Base-by-base conservation (phyloP, 805 yeast species). In the Allodekkera sacchari region DNA sequence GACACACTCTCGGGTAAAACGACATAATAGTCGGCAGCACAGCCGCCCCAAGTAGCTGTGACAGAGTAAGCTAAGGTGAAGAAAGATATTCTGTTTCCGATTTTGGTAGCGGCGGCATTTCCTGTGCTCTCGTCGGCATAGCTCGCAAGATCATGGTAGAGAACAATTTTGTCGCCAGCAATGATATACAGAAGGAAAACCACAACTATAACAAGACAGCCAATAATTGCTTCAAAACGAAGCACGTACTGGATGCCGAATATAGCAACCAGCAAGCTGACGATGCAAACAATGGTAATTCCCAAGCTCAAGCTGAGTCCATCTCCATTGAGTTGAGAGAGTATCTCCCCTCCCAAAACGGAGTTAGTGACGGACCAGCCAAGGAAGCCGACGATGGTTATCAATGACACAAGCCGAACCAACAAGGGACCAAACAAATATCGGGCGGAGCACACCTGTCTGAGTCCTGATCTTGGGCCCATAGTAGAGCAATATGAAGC, bases 281-380 rank as follows among this genome's bases (percentile, higher is more conserved):
- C 52, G 2, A 72, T 55, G 9, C 82, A 72, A 35, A 84, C 78
- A 30, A 85, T 76, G 17, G 80, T 54, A 35, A 85, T 79, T 4
- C 95, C 95, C 13, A 75, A 76, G 48, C 76, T 74, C 23, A 83
- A 48, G 2, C 94, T 84, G 1, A 84, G 67, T 38, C 63, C 67
- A 11, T 72, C 82, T 43, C 75, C 58, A 24, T 85, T 75, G 14
- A 85, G 61, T 25, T 80, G 68, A 7, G 74, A 64, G 29, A 85
- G 55, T 37, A 85, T 78, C 55, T 85, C 87, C 13, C 96, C 96
- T 23, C 94, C 95, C 35, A 83, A 77, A 30, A 84, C 92, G 43
- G 82, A 72, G 50, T 83, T 84, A n/a, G 84, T 87, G 22, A 85
- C 77, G n/a, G 89, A 74, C 95, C 95, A 85, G n/a, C 95, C 95